A percentile compares a stretch with the other conserved stretches of the same genome.
Evolutionary conservation across 495 filamentous ascomycete genomes (phyloP).

Genomic region (Copromyces sp.): DNA sequence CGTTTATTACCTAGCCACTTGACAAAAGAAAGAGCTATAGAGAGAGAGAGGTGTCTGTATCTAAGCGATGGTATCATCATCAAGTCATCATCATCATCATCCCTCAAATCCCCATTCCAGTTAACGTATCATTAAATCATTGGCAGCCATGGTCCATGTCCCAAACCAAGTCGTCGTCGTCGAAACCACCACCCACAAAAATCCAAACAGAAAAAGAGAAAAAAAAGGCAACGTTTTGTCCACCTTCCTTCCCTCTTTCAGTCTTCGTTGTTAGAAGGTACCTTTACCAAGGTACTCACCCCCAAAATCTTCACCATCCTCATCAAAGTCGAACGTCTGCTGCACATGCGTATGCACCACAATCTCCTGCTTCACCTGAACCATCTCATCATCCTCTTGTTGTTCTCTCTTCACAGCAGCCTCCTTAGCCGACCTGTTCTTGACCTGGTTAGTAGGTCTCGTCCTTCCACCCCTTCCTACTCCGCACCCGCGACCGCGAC

Average conservation of each 20-base stretch:
- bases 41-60: not conserved
- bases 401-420: not conserved
- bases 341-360: not conserved
- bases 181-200: not conserved
- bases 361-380: not conserved
- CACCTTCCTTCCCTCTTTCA: not conserved
- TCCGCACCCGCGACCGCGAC: not conserved
- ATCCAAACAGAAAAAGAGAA: not conserved
- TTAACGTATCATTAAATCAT: not conserved
- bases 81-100: not conserved
- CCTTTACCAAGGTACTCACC: not conserved
- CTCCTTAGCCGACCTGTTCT: not conserved
- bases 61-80: not conserved
- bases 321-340: not conserved
- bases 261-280: too few species aligned
- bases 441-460: not conserved
- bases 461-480: not conserved
- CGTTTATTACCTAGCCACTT: not conserved
- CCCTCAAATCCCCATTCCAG: not conserved
- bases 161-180: not conserved
- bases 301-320: not conserved
- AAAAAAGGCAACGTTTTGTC: not conserved
- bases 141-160: not conserved
- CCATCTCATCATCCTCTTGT: not conserved
- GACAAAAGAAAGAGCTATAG: not conserved